phyloP scores from a whole-genome alignment of 495 filamentous ascomycete genomes.

The Xylaria cubensis region DNA sequence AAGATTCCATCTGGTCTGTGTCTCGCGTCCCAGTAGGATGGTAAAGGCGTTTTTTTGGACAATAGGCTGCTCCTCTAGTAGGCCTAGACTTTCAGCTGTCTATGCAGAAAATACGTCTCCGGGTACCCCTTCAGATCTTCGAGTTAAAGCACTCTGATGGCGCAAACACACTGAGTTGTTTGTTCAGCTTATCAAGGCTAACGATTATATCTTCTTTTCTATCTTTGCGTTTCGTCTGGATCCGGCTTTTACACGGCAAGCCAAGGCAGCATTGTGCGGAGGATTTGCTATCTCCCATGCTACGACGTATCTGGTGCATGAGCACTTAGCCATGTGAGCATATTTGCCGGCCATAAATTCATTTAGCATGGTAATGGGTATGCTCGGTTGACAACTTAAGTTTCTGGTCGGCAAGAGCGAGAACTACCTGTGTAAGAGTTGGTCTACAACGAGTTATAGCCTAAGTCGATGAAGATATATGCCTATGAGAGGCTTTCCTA shows the following conservation, averaged over 20 bases:
- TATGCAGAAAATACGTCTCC: not conserved
- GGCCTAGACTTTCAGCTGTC: not conserved
- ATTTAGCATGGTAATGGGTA: not conserved
- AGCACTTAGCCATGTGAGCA: not conserved
- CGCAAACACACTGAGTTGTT: not conserved
- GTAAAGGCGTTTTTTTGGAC: conserved; percentile 3
- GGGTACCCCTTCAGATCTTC: not conserved
- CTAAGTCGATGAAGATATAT: not conserved
- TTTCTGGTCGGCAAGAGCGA: not conserved
- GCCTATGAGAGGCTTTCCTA: not conserved
- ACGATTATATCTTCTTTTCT: not conserved
- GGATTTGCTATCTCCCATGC: not conserved
- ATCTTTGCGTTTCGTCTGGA: not conserved
- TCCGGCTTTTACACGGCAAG: not conserved
- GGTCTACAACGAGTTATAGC: not conserved
- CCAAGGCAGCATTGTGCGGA: not conserved
- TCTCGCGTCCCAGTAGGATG: conserved; percentile 4
- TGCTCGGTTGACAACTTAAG: not conserved
- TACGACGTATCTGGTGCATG: not conserved
- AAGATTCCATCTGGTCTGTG: not conserved
- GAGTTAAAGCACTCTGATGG: not conserved
- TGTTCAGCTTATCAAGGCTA: not conserved
- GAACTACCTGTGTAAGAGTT: not conserved
- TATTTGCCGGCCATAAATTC: not conserved
- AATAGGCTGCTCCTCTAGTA: not conserved